Conservation (phyloP, 306 rosid genomes). For the Inga leiocalycina region DNA sequence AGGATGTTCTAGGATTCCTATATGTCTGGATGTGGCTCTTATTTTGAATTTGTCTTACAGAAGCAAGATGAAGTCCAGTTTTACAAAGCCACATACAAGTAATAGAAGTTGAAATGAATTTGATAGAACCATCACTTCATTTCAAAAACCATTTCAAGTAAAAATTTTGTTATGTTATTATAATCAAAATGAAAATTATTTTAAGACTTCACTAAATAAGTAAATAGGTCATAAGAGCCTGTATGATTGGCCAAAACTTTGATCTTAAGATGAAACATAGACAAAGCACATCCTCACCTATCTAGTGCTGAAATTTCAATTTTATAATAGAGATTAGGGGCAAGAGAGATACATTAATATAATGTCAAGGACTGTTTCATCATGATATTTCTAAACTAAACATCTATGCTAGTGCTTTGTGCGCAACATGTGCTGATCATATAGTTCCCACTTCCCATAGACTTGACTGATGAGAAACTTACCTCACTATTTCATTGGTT, state of each 20-base stretch:
- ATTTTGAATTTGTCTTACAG: too few relatives aligned
- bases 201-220: not conserved
- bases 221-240: not conserved
- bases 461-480: not conserved
- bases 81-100: not conserved
- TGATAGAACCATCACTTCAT: not conserved
- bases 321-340: not conserved
- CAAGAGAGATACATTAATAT: not conserved
- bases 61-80: not conserved
- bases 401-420: not conserved
- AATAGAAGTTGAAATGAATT: not conserved
- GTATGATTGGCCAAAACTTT: not conserved
- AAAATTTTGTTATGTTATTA: not conserved
- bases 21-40: too few relatives aligned
- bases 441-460: not conserved
- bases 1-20: too few relatives aligned
- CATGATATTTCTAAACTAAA: not conserved
- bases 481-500: constrained; percentile 42
- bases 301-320: not conserved
- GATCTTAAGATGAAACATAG: not conserved
- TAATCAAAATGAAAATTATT: not conserved
- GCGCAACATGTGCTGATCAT: not conserved
- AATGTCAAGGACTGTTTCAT: not conserved
- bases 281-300: not conserved
- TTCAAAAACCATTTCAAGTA: not conserved